Evolutionary conservation across 306 rosid genomes (phyloP).

Genomic region (Urtica urens): DNA sequence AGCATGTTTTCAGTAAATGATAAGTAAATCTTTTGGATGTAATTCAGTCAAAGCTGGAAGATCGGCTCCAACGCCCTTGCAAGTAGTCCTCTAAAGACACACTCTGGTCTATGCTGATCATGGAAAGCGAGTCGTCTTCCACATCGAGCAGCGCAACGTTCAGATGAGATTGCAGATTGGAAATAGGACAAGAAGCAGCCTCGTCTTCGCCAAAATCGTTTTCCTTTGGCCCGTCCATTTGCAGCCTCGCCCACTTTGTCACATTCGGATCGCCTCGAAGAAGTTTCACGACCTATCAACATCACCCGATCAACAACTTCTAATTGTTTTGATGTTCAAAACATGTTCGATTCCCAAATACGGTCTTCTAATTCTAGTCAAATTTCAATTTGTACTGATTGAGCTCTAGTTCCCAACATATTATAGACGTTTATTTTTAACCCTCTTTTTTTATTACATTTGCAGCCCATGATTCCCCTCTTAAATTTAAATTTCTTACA

Average conservation of each 20-base stretch:
- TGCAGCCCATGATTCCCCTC: too few species aligned
- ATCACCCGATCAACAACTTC: too few species aligned
- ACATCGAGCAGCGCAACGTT: slow-evolving; percentile 85
- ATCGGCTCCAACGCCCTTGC: slow-evolving; percentile 83
- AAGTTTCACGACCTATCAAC: slow-evolving; percentile 69
- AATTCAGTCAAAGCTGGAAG: slow-evolving; percentile 95
- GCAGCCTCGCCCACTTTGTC: slow-evolving; percentile 72
- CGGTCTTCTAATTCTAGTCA: too few species aligned
- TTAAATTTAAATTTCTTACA: too few species aligned
- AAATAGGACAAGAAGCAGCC: slow-evolving; percentile 44
- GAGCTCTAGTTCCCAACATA: too few species aligned
- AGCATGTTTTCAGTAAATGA: not conserved
- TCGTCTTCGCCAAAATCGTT: slow-evolving; percentile 42
- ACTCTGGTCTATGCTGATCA: slow-evolving; percentile 66
- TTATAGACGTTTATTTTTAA: too few species aligned
- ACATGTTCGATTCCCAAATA: too few species aligned
- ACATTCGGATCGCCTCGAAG: slow-evolving; percentile 65
- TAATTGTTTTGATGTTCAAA: too few species aligned
- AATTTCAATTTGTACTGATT: too few species aligned
- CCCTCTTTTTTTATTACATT: too few species aligned
- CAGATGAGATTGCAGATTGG: slow-evolving; percentile 71
- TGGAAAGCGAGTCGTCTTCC: slow-evolving; percentile 87
- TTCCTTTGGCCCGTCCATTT: slow-evolving; percentile 38
- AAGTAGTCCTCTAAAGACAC: slow-evolving; percentile 76
- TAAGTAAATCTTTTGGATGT: slow-evolving; percentile 11